Evolutionary conservation across 305 asterid genomes (phyloP).

Genomic region (Solanum aculeatissimum): DNA sequence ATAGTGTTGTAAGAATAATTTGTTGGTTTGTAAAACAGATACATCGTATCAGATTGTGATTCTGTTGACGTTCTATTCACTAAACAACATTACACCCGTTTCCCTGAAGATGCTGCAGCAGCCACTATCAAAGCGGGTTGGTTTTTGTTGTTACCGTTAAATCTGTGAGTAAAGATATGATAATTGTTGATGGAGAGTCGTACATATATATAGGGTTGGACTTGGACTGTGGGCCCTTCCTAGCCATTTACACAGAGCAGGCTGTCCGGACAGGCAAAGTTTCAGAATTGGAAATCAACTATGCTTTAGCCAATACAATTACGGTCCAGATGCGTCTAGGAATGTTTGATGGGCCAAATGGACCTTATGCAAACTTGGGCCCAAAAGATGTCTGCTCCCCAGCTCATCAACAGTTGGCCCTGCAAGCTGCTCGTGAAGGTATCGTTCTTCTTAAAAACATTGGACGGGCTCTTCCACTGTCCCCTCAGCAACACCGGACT

Average conservation of each 20-base stretch:
- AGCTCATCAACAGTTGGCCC: constrained; percentile 71
- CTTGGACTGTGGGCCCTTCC: constrained; percentile 87
- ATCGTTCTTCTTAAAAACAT: constrained; percentile 63
- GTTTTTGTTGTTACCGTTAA: not conserved
- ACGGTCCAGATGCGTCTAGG: constrained; percentile 87
- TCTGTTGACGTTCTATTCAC: constrained; percentile 45
- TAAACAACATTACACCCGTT: constrained; percentile 37
- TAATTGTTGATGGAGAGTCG: not conserved
- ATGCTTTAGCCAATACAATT: constrained; percentile 47
- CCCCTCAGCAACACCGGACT: constrained; percentile 25
- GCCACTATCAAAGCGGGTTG: constrained; percentile 54
- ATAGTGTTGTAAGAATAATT: not conserved
- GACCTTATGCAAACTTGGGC: constrained; percentile 53
- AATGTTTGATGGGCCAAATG: constrained; percentile 62
- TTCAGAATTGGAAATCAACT: constrained; percentile 41
- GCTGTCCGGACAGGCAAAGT: constrained; percentile 50
- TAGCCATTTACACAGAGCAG: constrained; percentile 54
- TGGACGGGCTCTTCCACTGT: constrained; percentile 53
- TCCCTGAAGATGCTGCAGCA: constrained; percentile 64
- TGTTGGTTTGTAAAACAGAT: constrained; percentile 14
- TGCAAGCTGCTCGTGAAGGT: constrained; percentile 93
- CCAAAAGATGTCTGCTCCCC: constrained; percentile 63
- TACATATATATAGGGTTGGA: constrained; percentile 52
- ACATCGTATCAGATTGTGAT: constrained; percentile 72
- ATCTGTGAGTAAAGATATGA: not conserved